A percentile compares a stretch with the other conserved stretches of the same genome.
Conservation (phyloP, 352 stramenopile genomes). For the Aphanomyces invadans region DNA sequence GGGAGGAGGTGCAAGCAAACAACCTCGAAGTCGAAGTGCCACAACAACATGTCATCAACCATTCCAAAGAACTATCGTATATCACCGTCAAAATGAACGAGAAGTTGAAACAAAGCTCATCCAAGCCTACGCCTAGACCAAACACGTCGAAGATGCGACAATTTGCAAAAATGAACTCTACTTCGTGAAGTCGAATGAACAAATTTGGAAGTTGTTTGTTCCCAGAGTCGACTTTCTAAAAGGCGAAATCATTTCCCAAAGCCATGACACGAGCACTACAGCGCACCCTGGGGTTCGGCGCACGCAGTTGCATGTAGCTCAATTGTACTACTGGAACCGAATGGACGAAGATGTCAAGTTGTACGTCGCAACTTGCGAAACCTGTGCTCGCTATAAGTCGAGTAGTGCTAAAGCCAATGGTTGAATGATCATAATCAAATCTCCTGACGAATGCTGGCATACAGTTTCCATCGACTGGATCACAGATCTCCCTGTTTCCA, state of each 20-base stretch:
- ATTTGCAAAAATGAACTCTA: not conserved
- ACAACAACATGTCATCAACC: slow-evolving; percentile 9
- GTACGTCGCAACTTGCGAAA: slow-evolving; percentile 30
- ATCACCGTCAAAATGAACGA: not conserved
- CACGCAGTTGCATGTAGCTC: not conserved
- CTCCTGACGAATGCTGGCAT: slow-evolving; percentile 27
- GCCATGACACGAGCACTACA: not conserved
- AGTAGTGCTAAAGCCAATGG: slow-evolving; percentile 27
- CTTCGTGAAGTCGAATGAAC: slow-evolving; percentile 2
- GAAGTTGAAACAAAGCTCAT: not conserved
- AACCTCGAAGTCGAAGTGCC: not conserved
- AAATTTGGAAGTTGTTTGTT: slow-evolving; percentile 17
- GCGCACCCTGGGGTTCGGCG: slow-evolving; percentile 6
- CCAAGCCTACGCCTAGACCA: not conserved
- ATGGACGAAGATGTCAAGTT: slow-evolving; percentile 12
- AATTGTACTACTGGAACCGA: slow-evolving; percentile 23
- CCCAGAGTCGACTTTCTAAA: not conserved
- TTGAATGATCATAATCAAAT: slow-evolving; percentile 27
- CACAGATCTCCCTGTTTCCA: slow-evolving; percentile 26
- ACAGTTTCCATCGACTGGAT: slow-evolving; percentile 32
- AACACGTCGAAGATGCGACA: not conserved
- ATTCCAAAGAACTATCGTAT: not conserved
- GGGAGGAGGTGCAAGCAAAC: not conserved
- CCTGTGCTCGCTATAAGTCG: slow-evolving; percentile 27
- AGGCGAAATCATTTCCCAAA: slow-evolving; percentile 3